Evolutionary conservation across 192 early-diverging fungal genomes (phyloP), one percentile per base, ranked within the genome.

Genomic region (Irineochytrium annulatum): DNA sequence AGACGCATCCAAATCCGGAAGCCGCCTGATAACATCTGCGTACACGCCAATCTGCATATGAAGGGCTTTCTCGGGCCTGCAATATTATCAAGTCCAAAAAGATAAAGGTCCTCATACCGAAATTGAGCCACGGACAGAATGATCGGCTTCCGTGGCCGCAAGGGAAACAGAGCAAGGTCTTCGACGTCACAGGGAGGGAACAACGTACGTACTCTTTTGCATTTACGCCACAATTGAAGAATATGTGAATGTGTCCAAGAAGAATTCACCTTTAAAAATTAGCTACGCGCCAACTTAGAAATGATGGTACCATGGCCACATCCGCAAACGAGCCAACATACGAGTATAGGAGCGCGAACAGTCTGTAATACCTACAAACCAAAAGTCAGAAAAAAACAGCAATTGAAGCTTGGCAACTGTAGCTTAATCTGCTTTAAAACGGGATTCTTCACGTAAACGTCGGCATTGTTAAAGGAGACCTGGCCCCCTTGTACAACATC

Each of bases 121-220:
- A 97, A 99, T 68, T 99, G 97, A 8, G 93, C 94, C 28, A 99
- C 83, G 46, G 92, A 94, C 20, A 96, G 70, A 34, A 97, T 75
- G 3, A 85, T 63, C 0, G 68, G 70, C 32, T 83, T 61, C 1
- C 95, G 81, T 20, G 60, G 32, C 0, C 43, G 44, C 3, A 95
- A 60, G 1, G 84, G 58, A 34, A 89, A 77, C 28, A 61, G 64
- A 1, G 64, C 63, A 34, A 99, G 71, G 0, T 76, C 69, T 0
- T 74, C 60, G 0, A 91, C 93, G 62, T 95, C 89, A 73, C 95
- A 99, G 19, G 97, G 95, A 20, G 97, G 97, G 71, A 0, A 97
- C 85, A 1, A 91, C 78, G 8, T 63, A 60, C 2, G 90, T 86
- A 30, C 43, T 45, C 0, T 53, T 39, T 8, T 87, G 76, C 11